Conservation (phyloP, 2,329 filamentous ascomycete species). For the Hypoxylon sp. region DNA sequence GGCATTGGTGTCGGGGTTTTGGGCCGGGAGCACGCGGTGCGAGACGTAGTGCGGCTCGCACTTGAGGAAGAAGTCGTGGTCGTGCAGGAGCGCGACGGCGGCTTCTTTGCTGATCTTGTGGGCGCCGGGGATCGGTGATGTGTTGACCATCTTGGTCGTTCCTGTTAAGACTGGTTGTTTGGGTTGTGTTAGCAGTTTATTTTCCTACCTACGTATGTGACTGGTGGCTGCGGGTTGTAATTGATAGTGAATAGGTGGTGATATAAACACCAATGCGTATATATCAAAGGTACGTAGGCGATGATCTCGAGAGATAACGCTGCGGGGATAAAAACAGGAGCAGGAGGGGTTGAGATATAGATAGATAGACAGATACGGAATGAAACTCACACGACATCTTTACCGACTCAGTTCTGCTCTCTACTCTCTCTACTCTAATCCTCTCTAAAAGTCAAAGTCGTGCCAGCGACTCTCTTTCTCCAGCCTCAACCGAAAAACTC, state of each 20-base stretch:
- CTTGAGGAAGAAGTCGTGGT: conserved; percentile 66
- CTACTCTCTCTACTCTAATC: not conserved
- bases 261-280: not conserved
- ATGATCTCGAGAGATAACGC: not conserved
- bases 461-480: conserved; percentile 17
- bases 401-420: not conserved
- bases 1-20: conserved; percentile 40
- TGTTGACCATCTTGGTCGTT: conserved; percentile 60
- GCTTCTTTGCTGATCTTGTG: conserved; percentile 28
- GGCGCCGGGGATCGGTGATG: conserved; percentile 58
- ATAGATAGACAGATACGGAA: not conserved
- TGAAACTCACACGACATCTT: conserved; percentile 51
- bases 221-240: not conserved
- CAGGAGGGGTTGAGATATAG: not conserved
- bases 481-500: not conserved
- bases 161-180: conserved; percentile 59
- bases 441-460: conserved; percentile 6
- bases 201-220: conserved; percentile 2
- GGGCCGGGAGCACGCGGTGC: conserved; percentile 50
- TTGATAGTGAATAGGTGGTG: not conserved
- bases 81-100: conserved; percentile 63
- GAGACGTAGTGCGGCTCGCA: conserved; percentile 67
- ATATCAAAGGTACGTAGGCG: not conserved
- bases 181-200: not conserved
- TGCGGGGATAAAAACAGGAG: not conserved